A percentile compares a stretch with the other conserved stretches of the same genome.
Conservation (phyloP, 148 eudicot species). For the Chenopodium album region DNA sequence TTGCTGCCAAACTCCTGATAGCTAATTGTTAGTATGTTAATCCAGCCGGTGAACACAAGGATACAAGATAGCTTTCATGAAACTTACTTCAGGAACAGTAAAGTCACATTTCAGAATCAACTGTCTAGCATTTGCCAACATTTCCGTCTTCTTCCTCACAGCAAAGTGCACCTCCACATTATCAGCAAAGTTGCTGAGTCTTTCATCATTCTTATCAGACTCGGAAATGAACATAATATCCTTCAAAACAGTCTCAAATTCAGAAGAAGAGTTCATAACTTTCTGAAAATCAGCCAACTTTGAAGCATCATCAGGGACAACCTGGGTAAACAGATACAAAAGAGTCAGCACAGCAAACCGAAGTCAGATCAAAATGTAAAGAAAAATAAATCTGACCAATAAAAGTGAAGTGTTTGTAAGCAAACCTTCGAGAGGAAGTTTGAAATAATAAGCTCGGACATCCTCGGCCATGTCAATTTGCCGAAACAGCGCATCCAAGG, state of each 20-base stretch:
- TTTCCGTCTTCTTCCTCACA: conserved; percentile 81
- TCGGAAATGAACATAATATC: conserved; percentile 75
- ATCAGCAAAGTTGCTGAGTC: conserved; percentile 77
- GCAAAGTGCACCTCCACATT: conserved; percentile 98
- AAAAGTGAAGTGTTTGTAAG: conserved; percentile 1
- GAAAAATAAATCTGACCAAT: background rate
- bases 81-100: conserved; percentile 69
- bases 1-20: conserved; percentile 50
- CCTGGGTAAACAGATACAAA: conserved; percentile 36
- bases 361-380: background rate
- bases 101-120: conserved; percentile 67
- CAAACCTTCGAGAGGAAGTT: conserved; percentile 84
- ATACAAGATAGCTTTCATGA: conserved; percentile 5
- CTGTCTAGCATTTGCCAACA: conserved; percentile 80
- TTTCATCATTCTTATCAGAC: conserved; percentile 66
- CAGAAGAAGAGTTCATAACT: conserved; percentile 58
- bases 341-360: background rate
- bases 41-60: conserved; percentile 5
- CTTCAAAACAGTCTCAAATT: conserved; percentile 73
- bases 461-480: conserved; percentile 94
- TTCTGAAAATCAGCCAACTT: conserved; percentile 86
- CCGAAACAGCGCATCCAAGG: conserved; percentile 87
- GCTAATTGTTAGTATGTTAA: conserved; percentile 20
- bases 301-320: conserved; percentile 94
- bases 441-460: conserved; percentile 84